These are phyloP conservation scores for Phoma herbarum DNA, from an alignment of 2,329 filamentous ascomycete genomes.

Conservation along the genomic window DNA sequence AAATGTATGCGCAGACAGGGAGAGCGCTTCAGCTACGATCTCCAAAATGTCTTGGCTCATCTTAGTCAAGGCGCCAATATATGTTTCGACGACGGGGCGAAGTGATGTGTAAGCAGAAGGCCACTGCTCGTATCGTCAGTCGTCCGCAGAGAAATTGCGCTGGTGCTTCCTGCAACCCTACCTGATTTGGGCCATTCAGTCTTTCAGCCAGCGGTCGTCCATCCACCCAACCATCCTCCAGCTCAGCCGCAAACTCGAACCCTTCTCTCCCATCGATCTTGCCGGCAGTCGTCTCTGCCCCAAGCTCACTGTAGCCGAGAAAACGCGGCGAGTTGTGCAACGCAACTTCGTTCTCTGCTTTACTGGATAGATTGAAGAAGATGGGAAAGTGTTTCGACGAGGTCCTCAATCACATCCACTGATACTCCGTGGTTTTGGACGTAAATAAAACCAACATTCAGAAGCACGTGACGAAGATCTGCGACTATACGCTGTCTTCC, in stretches of 20 bases:
- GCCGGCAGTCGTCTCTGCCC: too few species aligned
- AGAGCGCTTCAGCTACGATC: not conserved
- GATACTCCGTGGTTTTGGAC: too few species aligned
- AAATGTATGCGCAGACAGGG: not conserved
- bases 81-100: not conserved
- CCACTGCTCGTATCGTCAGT: not conserved
- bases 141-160: too few species aligned
- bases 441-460: too few species aligned
- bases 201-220: not conserved
- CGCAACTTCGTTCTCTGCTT: too few species aligned
- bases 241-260: not conserved
- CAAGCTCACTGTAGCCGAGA: too few species aligned
- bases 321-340: too few species aligned
- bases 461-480: not conserved
- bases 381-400: too few species aligned
- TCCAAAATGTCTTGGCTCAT: not conserved
- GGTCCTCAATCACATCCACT: too few species aligned
- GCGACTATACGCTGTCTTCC: not conserved
- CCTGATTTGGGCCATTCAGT: not conserved
- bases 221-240: not conserved
- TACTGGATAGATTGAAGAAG: too few species aligned
- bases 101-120: not conserved
- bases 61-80: not conserved
- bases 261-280: not conserved
- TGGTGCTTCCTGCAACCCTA: not conserved